Base-by-base conservation (phyloP, 352 stramenopile species). In the Blastocystis sp. region DNA sequence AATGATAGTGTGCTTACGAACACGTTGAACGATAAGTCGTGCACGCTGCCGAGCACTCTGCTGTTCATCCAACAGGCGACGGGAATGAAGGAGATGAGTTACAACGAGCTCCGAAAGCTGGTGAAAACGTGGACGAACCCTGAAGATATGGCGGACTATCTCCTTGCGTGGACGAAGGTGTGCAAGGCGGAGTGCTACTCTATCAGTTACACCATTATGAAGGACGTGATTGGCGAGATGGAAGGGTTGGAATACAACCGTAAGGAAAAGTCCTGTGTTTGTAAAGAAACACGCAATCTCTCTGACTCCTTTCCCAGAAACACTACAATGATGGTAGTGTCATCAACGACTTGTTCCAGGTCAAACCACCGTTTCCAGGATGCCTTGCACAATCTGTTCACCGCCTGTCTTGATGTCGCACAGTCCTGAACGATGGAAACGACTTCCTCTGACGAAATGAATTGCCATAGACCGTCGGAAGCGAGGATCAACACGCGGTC, bases 381-480 rank as follows among this genome's bases (percentile, higher is more conserved):
- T 57, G 54, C 36, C 16, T 24, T 87, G 36, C 59, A 77, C 44
- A 84, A 29, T 48, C 4, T 84, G 59, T 27, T 75, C 46, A 32
- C 36, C 40, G 9, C 69, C 46, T 76, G 44, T n/a, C 75, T 38
- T 27, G 75, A 38, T 11, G 91, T 90, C 87, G 95, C 97, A 24
- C 94, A 93, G 87, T 98, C 94, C 87, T 95, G 93, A 64, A 98
- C 95, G 7, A 98, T 88, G 81, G 94, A 89, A 65, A 94, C 92
- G 63, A 96, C 96, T 88, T 98, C 94, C 75, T 97, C 90, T 88
- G 97, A 97, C 40, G 90, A 92, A 87, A 98, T 95, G 89, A 99
- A 98, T 87, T 99, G 95, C 96, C 96, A 99, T 51, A 99, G 89
- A 14, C 96, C 96, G 88, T 99, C 96, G 0, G 94, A 98, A 21